Evolutionary conservation across 2,329 filamentous ascomycete species (phyloP), one percentile per base, ranked within the genome.

Genomic region (Pseudocercospora pini-densiflorae): DNA sequence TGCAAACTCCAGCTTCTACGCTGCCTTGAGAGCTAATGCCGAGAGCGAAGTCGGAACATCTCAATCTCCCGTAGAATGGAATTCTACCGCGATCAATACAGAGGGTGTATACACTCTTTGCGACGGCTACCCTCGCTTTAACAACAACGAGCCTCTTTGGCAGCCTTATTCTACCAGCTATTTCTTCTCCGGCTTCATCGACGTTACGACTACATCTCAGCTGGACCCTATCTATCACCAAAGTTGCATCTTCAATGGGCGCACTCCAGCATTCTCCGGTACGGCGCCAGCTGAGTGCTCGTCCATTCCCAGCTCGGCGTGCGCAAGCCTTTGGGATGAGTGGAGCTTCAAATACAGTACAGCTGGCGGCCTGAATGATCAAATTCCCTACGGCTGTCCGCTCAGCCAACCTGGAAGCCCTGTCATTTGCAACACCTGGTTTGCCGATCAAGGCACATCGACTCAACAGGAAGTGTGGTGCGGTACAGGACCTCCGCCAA

Each of bases 121-220:
- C 40, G 71, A 72, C 53, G 69, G 70, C 12, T 63, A 55, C 19
- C 57, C 69, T 2, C 63, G 71, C 9, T 66, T 68, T 3, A 53
- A 71, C 29, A 27, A 45, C 40, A 45, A 45, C 19, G 40, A 45
- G 40, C 40, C 40, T 45, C 40, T 45, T 19, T 45, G 40, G 40
- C 40, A 45, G 40, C 19, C 19, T 45, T 16, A 16, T 12, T 16
- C 40, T 9, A 45, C 40, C 40, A 45, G 40, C 40, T 45, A 45
- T 16, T 45, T 16, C 40, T 45, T 45, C 40, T 45, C 40, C 40
- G 40, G 12, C 40, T 45, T 45, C 19, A 3, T 45, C 14, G 9
- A 45, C 40, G 40, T 45, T 2, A 45, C 40, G 7, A 45, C 40
- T 16, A 45, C 40, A 16, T 45, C 40, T 45, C 14, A 16, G 40